These are phyloP conservation scores for Leccinum barrowsii DNA, from an alignment of 768 basidiomycete genomes.

Conservation along the genomic window DNA sequence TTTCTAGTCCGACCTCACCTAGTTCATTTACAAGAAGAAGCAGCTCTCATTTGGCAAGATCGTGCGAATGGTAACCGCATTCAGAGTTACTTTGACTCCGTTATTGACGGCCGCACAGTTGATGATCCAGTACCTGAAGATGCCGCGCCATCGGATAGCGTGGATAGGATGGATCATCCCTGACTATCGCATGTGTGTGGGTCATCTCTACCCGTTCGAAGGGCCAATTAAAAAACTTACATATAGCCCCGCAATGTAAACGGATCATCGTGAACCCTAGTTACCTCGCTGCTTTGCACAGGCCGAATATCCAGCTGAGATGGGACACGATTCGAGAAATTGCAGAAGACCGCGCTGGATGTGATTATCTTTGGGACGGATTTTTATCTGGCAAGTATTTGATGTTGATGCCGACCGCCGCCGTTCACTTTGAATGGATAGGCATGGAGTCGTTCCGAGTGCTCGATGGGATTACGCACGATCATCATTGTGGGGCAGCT, in stretches of 20 bases:
- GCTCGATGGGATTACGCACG: background rate
- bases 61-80: background rate
- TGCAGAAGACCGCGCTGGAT: background rate
- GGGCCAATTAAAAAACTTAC: background rate
- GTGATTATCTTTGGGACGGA: slow-evolving; percentile 2
- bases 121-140: background rate
- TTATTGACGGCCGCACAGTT: background rate
- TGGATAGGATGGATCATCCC: background rate
- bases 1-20: slow-evolving; percentile 1
- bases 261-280: slow-evolving; percentile 48
- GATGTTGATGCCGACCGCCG: background rate
- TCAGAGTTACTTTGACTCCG: background rate
- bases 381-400: slow-evolving; percentile 5
- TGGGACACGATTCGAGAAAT: slow-evolving; percentile 15
- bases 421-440: background rate
- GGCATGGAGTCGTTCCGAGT: background rate
- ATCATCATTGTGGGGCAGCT: background rate
- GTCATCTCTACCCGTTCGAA: background rate
- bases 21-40: slow-evolving; percentile 2
- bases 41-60: background rate
- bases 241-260: slow-evolving; percentile 53
- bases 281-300: slow-evolving; percentile 46
- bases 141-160: background rate
- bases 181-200: background rate
- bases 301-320: slow-evolving; percentile 47